Evolutionary conservation across 306 rosid species (phyloP), one percentile per base, ranked within the genome.

Genomic region (Sesbania bispinosa): DNA sequence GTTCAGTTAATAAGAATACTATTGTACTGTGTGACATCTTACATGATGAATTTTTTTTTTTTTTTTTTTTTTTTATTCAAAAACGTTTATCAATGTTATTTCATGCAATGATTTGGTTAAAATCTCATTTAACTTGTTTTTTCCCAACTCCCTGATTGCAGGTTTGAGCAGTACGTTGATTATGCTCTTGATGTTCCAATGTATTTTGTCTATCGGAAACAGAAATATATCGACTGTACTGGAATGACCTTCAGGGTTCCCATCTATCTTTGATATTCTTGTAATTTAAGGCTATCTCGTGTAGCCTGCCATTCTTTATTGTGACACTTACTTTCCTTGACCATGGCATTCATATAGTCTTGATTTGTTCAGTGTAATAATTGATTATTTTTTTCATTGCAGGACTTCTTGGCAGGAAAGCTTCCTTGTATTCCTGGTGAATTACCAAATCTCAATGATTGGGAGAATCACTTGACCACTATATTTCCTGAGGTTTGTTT

Each of bases 381-480:
- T 35, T 75, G 39, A 66, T 39, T 63, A 7, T 35, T 47, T 72
- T 80, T 63, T 83, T 71, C 45, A 79, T 62, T 82, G 77, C 86
- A 95, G 99, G 97, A 95, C 82, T 95, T 95, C 58, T 47, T 95
- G 91, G 91, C 75, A 15, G 97, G 97, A 71, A 91, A 80, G 73
- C 99, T 91, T 75, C 87, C 85, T 48, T 83, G 88, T 77, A 41
- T 89, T 79, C 96, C 96, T 38, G 97, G 97, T 66, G 97, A 95
- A 84, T 81, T 89, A 54, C 99, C 99, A 57, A 95, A 88, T 29
- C 91, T 95, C 16, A 85, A 90, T 47, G 99, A 95, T 78, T 95
- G 97, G 99, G 99, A 95, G 81, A 95, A 91, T 88, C 99, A 95
- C 78, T 85, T 95, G 82, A 91, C 99, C 30, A 95, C 99, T 27